These are phyloP conservation scores for Scopulariopsis brevicaulis DNA, from an alignment of 2,329 filamentous ascomycete species.

Conservation along the genomic window DNA sequence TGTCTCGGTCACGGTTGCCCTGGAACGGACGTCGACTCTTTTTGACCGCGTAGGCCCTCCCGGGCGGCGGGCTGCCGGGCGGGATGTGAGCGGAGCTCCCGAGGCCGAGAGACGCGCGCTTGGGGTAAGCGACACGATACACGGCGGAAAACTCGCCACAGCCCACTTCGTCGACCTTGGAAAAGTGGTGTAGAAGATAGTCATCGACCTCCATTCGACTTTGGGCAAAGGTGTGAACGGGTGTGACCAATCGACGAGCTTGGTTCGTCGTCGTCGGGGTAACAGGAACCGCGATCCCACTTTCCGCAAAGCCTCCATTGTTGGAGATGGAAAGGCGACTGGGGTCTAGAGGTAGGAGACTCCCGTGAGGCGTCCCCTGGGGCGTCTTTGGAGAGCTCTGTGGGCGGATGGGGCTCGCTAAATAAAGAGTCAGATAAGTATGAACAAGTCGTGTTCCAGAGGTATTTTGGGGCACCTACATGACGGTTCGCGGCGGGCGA, in stretches of 20 bases:
- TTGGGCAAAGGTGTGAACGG: conserved; percentile 57
- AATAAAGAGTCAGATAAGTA: not conserved
- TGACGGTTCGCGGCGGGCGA: conserved; percentile 22
- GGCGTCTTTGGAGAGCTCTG: conserved; percentile 45
- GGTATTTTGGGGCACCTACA: conserved; percentile 29
- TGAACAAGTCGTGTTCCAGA: not conserved
- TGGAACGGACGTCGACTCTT: conserved; percentile 74
- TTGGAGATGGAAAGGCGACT: conserved; percentile 73
- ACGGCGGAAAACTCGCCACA: conserved; percentile 91
- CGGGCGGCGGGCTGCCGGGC: conserved; percentile 40
- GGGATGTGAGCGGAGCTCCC: conserved; percentile 3
- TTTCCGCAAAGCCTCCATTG: conserved; percentile 13
- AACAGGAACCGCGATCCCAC: conserved; percentile 40
- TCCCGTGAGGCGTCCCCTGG: conserved; percentile 71
- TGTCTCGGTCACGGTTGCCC: conserved; percentile 68
- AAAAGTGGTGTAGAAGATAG: conserved; percentile 63
- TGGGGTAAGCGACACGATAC: conserved; percentile 55
- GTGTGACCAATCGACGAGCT: conserved; percentile 43
- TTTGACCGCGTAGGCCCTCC: conserved; percentile 80
- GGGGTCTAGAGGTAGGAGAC: conserved; percentile 64
- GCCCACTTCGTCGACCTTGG: conserved; percentile 68
- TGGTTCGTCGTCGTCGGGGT: conserved; percentile 58
- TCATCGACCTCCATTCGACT: conserved; percentile 58
- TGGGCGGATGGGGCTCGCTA: conserved; percentile 3
- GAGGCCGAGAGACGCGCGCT: conserved; percentile 10